A percentile compares a stretch with the other conserved stretches of the same genome.
Evolutionary conservation across 169 alveolate species (phyloP).

Genomic region (Plasmodium adleri): DNA sequence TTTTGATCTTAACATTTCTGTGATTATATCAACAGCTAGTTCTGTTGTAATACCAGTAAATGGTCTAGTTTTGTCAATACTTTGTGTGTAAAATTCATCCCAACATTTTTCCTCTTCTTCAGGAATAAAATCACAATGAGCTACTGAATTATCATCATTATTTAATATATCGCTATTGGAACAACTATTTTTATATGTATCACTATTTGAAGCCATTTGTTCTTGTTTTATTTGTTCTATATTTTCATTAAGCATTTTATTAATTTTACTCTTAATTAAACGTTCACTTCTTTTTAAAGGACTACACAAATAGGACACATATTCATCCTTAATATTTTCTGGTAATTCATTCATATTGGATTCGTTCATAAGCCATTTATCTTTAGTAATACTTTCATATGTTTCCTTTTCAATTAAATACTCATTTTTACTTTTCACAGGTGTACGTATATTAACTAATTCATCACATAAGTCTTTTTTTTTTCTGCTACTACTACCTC

Average conservation of each 20-base stretch:
- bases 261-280: conserved; percentile 41
- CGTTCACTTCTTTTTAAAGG: conserved; percentile 68
- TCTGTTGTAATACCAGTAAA: conserved; percentile 68
- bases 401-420: background rate
- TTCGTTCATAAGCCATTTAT: conserved; percentile 62
- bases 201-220: background rate
- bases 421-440: conserved; percentile 25
- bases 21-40: conserved; percentile 67
- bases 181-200: conserved; percentile 1
- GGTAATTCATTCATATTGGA: conserved; percentile 61
- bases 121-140: conserved; percentile 40
- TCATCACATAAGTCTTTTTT: conserved; percentile 41
- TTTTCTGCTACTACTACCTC: conserved; percentile 15
- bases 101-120: conserved; percentile 75
- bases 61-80: conserved; percentile 34
- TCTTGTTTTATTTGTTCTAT: conserved; percentile 15
- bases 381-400: background rate
- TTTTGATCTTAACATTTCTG: conserved; percentile 23
- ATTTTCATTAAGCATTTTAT: conserved; percentile 61
- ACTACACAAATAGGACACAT: conserved; percentile 54
- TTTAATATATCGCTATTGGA: background rate
- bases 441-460: conserved; percentile 25
- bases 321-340: conserved; percentile 50
- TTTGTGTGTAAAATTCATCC: conserved; percentile 71
- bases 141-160: background rate